phyloP scores from a whole-genome alignment of 2,329 filamentous ascomycete genomes.

The Aspergillus sp. region DNA sequence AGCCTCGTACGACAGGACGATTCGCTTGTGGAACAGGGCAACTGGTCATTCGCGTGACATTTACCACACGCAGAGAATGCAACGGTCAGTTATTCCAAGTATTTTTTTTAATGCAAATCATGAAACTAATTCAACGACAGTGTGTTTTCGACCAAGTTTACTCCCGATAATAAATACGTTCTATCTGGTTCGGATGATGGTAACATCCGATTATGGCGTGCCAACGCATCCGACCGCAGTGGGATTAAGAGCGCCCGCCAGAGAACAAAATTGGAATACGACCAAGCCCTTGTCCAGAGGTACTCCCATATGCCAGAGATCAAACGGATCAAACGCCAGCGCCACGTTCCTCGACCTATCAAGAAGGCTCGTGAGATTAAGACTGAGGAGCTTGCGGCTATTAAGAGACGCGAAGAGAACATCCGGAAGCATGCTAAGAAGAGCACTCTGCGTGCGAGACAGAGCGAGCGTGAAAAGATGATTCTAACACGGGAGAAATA shows the following conservation, averaged over 20 bases:
- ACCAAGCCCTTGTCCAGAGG: constrained; percentile 75
- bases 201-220: constrained; percentile 85
- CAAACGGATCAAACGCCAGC: constrained; percentile 81
- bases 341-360: constrained; percentile 86
- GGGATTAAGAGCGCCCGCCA: constrained; percentile 85
- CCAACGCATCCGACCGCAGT: constrained; percentile 77
- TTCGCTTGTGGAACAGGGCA: constrained; percentile 79
- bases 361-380: constrained; percentile 98
- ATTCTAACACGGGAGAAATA: constrained; percentile 68
- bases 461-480: constrained; percentile 89
- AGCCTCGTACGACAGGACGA: constrained; percentile 82
- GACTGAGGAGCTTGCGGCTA: constrained; percentile 77
- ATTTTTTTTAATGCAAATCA: neutral
- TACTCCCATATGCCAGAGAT: constrained; percentile 98
- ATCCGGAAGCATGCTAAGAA: constrained; percentile 88
- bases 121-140: constrained; percentile 38
- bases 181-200: constrained; percentile 92
- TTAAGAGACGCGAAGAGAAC: constrained; percentile 92
- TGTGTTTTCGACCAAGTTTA: constrained; percentile 81
- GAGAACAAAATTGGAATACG: constrained; percentile 87
- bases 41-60: constrained; percentile 85
- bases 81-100: constrained; percentile 50
- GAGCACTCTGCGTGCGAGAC: constrained; percentile 66
- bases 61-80: constrained; percentile 98
- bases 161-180: constrained; percentile 85